Conservation (phyloP, 2,329 filamentous ascomycete genomes). For the Huntiella abstrusa region DNA sequence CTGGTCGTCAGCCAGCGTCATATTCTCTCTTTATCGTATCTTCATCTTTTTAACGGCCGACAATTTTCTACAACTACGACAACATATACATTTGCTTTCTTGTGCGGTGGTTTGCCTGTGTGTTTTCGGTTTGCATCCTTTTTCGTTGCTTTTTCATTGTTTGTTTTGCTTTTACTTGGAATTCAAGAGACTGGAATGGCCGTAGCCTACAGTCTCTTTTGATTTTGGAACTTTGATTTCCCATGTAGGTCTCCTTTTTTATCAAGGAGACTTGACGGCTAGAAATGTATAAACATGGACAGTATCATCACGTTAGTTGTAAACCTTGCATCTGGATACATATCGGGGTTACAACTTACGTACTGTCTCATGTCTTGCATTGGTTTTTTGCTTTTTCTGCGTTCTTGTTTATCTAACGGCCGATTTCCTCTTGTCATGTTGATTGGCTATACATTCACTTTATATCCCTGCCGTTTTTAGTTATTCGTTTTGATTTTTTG, state of each 20-base stretch:
- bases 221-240: background rate
- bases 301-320: background rate
- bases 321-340: background rate
- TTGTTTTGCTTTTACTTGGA: background rate
- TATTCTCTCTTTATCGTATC: conserved; percentile 1
- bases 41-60: conserved; percentile 11
- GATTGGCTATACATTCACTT: conserved; percentile 9
- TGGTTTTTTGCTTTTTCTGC: conserved; percentile 1
- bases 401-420: conserved; percentile 6
- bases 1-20: background rate
- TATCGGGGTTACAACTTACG: background rate
- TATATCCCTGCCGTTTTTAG: conserved; percentile 8
- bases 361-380: background rate
- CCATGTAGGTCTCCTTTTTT: too few species aligned
- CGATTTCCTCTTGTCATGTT: conserved; percentile 8
- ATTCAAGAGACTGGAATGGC: background rate
- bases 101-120: background rate
- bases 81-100: background rate
- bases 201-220: background rate
- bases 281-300: too few species aligned
- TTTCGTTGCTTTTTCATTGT: background rate
- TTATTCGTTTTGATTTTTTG: background rate
- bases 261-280: too few species aligned
- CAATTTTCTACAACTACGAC: background rate
- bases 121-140: conserved; percentile 1